Evolutionary conservation across 345 rosid genomes (phyloP), one percentile per base, ranked within the genome.

Genomic region (Eucalyptus viminalis): DNA sequence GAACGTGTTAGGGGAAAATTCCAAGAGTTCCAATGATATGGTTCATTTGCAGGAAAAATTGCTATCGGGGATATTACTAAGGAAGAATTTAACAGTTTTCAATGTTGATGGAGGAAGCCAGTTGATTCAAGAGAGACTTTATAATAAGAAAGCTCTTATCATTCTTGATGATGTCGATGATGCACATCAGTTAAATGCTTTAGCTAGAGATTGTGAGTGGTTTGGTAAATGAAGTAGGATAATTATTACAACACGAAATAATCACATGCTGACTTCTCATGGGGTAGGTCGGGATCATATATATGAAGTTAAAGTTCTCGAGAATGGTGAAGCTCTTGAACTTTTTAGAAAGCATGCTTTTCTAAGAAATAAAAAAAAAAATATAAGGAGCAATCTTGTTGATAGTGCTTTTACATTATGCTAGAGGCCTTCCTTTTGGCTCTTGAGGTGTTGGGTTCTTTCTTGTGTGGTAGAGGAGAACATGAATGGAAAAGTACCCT

Each of bases 1-100:
- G 86, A 65, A 16, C 91, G 90, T 54, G 93, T 92, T 45, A 90
- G n/a, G 92, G 58, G 89, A 90, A 89, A 88, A 29, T 89, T 88
- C 87, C 9, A 19, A 83, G 12, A 43, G 7, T 43, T 43, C 44
- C 44, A 6, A 5, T 21, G 83, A 47, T 72, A 25, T 89, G 17
- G 67, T 86, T 17, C 11, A 9, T 6, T 45, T 92, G 5, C 89
- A 89, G 86, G 37, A 90, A 31, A n/a, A 76, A 24, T 80, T 92
- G 43, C 76, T 92, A 31, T 62, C 14, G 29, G 40, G 89, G 2
- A 10, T 89, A 21, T 5, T 34, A 45, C n/a, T 12, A 16, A 86
- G 34, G 27, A 31, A 22, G 22, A 27, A 40, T 37, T 11, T 60
- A 4, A 80, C 11, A 7, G n/a, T 62, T 11, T 34, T 51, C 8